Percentiles rank a stretch among this genome's conserved stretches.
Evolutionary conservation across 2,329 filamentous ascomycete genomes (phyloP).

Genomic region (Alternaria ventricosa): DNA sequence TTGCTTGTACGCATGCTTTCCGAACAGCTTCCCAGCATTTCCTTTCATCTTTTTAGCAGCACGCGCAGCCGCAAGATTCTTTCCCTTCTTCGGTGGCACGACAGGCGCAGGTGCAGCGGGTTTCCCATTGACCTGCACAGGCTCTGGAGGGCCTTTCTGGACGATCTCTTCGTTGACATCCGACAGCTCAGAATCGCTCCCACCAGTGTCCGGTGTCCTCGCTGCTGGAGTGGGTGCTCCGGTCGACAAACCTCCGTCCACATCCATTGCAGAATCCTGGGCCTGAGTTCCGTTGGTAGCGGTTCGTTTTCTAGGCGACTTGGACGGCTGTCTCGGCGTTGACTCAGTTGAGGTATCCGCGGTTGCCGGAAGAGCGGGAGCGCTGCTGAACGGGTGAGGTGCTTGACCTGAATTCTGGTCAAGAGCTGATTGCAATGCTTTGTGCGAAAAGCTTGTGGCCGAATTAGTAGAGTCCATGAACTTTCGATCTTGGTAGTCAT

Average conservation of each 20-base stretch:
- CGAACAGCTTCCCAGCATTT: conserved; percentile 38
- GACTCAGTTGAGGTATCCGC: conserved; percentile 33
- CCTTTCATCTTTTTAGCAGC: conserved; percentile 42
- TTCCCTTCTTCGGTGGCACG: conserved; percentile 35
- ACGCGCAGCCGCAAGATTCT: conserved; percentile 31
- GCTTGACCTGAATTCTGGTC: conserved; percentile 15
- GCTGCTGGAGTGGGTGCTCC: conserved; percentile 34
- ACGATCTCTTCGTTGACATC: conserved; percentile 49
- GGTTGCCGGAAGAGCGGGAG: conserved; percentile 32
- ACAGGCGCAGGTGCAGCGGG: conserved; percentile 18
- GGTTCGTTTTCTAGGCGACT: conserved; percentile 42
- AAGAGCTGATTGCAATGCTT: conserved; percentile 21
- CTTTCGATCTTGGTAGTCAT: conserved; percentile 27
- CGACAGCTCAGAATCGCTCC: conserved; percentile 46
- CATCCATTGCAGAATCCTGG: conserved; percentile 26
- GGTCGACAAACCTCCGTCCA: conserved; percentile 33
- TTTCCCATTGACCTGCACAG: conserved; percentile 34
- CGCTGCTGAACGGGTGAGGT: conserved; percentile 37
- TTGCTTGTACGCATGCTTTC: conserved; percentile 39
- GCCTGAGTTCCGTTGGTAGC: conserved; percentile 28
- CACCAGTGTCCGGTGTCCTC: conserved; percentile 37
- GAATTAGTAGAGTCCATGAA: conserved; percentile 4
- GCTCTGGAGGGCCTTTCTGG: conserved; percentile 42
- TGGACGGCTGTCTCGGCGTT: conserved; percentile 35
- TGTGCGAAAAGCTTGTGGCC: conserved; percentile 28